phyloP scores from a whole-genome alignment of 352 stramenopile genomes.

The Globisporangium canariense region DNA sequence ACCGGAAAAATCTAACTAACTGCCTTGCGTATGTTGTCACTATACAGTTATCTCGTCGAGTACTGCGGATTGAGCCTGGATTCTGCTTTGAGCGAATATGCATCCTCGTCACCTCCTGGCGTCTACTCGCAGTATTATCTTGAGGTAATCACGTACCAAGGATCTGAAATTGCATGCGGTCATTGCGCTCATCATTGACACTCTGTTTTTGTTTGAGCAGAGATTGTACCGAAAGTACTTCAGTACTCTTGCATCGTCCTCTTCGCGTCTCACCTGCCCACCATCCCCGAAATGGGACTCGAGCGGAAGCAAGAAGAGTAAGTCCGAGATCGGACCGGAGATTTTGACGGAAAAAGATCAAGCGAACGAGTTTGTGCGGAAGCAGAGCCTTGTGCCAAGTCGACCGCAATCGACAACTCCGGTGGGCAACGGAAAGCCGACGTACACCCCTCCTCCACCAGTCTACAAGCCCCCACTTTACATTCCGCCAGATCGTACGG shows the following conservation, averaged over 20 bases:
- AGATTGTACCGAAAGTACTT: constrained; percentile 81
- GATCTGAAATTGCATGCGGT: neutral
- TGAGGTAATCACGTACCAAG: constrained; percentile 34
- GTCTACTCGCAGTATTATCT: constrained; percentile 69
- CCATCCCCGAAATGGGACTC: constrained; percentile 65
- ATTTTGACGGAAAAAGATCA: constrained; percentile 73
- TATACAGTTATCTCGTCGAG: constrained; percentile 67
- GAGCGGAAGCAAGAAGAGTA: constrained; percentile 37
- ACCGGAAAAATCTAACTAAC: neutral
- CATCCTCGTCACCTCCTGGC: constrained; percentile 42
- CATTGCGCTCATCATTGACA: constrained; percentile 5
- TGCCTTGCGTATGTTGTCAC: constrained; percentile 6
- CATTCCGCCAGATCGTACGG: constrained; percentile 56
- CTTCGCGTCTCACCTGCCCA: constrained; percentile 43
- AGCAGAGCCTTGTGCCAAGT: constrained; percentile 20
- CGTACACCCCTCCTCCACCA: constrained; percentile 29
- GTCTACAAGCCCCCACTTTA: constrained; percentile 75
- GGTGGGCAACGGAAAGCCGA: constrained; percentile 24
- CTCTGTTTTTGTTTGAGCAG: constrained; percentile 16
- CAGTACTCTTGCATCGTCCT: constrained; percentile 52
- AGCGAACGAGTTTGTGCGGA: constrained; percentile 55
- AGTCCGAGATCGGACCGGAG: constrained; percentile 40
- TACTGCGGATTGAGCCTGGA: constrained; percentile 58
- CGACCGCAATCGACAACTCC: constrained; percentile 20
- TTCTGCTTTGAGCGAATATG: constrained; percentile 64